Evolutionary conservation across 2,329 filamentous ascomycete genomes (phyloP).

Genomic region (Plectosphaerella cucumerina): DNA sequence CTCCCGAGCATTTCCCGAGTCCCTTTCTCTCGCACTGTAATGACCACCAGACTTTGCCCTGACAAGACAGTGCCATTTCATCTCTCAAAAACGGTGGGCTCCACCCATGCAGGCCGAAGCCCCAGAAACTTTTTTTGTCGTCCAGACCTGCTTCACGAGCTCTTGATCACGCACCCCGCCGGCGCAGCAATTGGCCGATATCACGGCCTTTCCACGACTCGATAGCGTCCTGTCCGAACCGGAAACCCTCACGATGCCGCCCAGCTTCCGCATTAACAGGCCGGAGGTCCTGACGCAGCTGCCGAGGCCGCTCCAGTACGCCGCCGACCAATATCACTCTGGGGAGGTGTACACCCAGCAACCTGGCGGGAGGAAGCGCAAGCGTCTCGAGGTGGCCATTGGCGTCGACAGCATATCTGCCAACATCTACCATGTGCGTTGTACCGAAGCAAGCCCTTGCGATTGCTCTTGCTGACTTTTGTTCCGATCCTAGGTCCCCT

Average conservation of each 20-base stretch:
- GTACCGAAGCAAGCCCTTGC: not conserved
- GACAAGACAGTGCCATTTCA: too few species aligned
- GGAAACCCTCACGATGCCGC: conserved; percentile 40
- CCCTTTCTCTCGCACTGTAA: too few species aligned
- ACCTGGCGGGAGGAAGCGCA: conserved; percentile 54
- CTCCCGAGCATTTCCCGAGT: too few species aligned
- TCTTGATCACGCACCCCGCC: too few species aligned
- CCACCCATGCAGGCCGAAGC: not conserved
- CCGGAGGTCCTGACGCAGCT: conserved; percentile 60
- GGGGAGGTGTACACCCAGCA: conserved; percentile 59
- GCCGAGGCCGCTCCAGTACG: conserved; percentile 51
- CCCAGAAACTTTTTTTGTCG: conserved; percentile 1
- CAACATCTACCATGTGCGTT: conserved; percentile 61
- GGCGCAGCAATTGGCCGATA: too few species aligned
- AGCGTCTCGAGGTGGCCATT: conserved; percentile 59
- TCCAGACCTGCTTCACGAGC: too few species aligned
- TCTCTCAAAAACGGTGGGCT: too few species aligned
- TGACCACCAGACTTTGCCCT: too few species aligned
- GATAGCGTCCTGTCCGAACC: too few species aligned
- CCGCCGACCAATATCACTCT: conserved; percentile 45
- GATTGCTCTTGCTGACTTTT: conserved; percentile 13
- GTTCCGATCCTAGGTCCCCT: conserved; percentile 51
- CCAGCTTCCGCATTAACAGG: conserved; percentile 58
- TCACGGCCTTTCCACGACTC: too few species aligned
- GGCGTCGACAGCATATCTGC: conserved; percentile 62